These are phyloP conservation scores for Aspergillus japonicus DNA, from an alignment of 2,329 filamentous ascomycete genomes.

Conservation along the genomic window DNA sequence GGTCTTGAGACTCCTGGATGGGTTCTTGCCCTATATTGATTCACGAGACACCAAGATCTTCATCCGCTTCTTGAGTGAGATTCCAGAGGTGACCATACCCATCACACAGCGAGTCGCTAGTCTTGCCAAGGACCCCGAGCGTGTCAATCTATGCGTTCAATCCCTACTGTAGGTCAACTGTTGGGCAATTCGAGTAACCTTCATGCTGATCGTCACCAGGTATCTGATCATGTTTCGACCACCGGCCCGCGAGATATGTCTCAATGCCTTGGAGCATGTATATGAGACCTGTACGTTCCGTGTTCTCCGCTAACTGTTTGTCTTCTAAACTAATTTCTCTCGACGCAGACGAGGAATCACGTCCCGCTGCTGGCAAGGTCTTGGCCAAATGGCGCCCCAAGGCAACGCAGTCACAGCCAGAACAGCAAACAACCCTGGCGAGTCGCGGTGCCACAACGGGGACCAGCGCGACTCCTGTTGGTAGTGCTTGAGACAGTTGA, in stretches of 20 bases:
- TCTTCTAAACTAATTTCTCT: slow-evolving; percentile 1
- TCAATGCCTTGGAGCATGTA: slow-evolving; percentile 59
- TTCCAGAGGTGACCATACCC: slow-evolving; percentile 71
- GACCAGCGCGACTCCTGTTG: background rate
- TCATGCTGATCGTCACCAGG: slow-evolving; percentile 26
- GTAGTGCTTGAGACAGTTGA: background rate
- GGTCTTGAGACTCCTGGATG: slow-evolving; percentile 78
- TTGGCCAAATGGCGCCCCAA: slow-evolving; percentile 57
- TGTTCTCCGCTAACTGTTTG: background rate
- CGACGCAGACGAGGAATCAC: slow-evolving; percentile 45
- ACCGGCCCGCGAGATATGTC: slow-evolving; percentile 56
- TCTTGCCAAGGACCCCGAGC: slow-evolving; percentile 63
- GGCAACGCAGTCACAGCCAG: slow-evolving; percentile 27
- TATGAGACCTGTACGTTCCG: slow-evolving; percentile 53
- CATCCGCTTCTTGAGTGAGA: slow-evolving; percentile 86
- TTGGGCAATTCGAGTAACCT: background rate
- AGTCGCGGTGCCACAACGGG: slow-evolving; percentile 4
- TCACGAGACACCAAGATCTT: slow-evolving; percentile 78
- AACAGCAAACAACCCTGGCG: slow-evolving; percentile 14
- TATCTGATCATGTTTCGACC: slow-evolving; percentile 61
- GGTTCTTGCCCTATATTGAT: slow-evolving; percentile 87
- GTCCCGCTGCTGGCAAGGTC: slow-evolving; percentile 52
- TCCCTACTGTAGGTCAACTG: slow-evolving; percentile 51
- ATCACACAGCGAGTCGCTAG: slow-evolving; percentile 71
- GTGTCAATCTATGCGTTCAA: slow-evolving; percentile 59